These are phyloP conservation scores for Apophysomyces elegans DNA, from an alignment of 371 early-diverging fungal genomes.

Conservation along the genomic window DNA sequence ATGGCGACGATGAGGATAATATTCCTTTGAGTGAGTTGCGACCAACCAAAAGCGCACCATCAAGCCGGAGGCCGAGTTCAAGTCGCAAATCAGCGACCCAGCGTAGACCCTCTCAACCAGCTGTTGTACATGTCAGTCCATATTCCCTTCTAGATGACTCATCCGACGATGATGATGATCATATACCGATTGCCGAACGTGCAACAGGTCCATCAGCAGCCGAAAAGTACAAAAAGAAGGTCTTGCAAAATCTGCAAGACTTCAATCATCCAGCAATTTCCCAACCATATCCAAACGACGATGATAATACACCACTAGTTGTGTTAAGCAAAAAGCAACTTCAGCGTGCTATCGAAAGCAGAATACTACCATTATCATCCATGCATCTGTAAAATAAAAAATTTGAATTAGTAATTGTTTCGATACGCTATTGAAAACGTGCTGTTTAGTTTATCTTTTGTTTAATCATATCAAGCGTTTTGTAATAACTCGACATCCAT, in stretches of 20 bases:
- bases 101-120: neutral
- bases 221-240: conserved; percentile 2
- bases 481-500: conserved; percentile 1
- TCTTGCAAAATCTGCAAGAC: neutral
- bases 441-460: neutral
- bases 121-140: neutral
- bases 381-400: neutral
- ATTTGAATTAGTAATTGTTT: neutral
- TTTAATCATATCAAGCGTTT: conserved; percentile 8
- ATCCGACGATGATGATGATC: conserved; percentile 2
- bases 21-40: neutral
- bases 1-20: neutral
- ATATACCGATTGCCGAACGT: conserved; percentile 1
- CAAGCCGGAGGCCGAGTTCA: conserved; percentile 7
- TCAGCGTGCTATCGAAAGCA: neutral
- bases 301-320: neutral
- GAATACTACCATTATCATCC: neutral
- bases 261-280: neutral
- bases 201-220: neutral
- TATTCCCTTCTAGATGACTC: neutral
- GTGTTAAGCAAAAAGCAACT: neutral
- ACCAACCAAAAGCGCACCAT: neutral
- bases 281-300: neutral
- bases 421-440: neutral
- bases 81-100: neutral